These are phyloP conservation scores for Aspergillus biplanus DNA, from an alignment of 495 filamentous ascomycete species.

Conservation along the genomic window DNA sequence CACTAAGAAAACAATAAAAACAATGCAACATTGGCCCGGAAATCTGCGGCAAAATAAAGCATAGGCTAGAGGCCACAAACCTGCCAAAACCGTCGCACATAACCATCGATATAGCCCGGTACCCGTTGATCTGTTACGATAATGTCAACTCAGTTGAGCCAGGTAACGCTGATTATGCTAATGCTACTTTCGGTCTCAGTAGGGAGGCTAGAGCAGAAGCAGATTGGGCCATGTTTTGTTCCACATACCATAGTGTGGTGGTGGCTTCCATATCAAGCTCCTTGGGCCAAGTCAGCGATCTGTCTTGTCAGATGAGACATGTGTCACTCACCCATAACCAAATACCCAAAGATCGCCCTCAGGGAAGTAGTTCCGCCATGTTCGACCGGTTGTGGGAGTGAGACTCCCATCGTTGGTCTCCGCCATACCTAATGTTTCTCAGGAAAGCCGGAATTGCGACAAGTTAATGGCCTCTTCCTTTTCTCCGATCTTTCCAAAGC, in stretches of 20 bases:
- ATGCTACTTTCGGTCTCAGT: slow-evolving; percentile 1
- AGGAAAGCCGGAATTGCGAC: not conserved
- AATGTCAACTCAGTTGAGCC: not conserved
- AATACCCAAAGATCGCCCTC: slow-evolving; percentile 82
- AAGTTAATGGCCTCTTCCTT: not conserved
- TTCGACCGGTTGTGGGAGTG: slow-evolving; percentile 38
- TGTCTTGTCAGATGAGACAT: not conserved
- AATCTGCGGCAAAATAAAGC: slow-evolving; percentile 5
- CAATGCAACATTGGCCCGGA: not conserved
- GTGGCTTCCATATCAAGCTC: slow-evolving; percentile 98
- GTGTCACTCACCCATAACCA: slow-evolving; percentile 79
- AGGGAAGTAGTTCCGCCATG: slow-evolving; percentile 49
- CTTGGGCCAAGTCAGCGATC: slow-evolving; percentile 46
- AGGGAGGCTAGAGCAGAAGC: not conserved
- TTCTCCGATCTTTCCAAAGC: too few species aligned
- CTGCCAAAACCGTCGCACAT: slow-evolving; percentile 98
- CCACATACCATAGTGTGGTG: slow-evolving; percentile 85
- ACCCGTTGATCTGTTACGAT: slow-evolving; percentile 70
- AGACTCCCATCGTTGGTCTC: slow-evolving; percentile 29
- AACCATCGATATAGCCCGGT: slow-evolving; percentile 90
- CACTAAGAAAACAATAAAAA: not conserved
- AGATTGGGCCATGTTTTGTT: not conserved
- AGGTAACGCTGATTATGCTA: not conserved
- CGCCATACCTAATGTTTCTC: slow-evolving; percentile 26
- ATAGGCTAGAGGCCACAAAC: slow-evolving; percentile 48